Conservation (phyloP, 192 early-diverging fungal species). For the Coemansia sp. region DNA sequence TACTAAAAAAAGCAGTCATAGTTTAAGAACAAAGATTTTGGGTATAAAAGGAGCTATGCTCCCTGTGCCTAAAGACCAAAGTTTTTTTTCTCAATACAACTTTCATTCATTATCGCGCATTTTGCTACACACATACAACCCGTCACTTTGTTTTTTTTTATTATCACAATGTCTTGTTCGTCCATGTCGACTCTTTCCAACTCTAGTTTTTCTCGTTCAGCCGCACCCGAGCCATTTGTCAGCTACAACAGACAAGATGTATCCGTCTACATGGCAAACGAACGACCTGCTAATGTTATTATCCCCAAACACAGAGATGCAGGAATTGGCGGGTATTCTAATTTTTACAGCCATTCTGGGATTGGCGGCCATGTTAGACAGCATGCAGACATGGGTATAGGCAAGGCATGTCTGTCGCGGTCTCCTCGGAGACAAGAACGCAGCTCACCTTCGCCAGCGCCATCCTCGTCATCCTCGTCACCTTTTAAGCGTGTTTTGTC, state of each 20-base stretch:
- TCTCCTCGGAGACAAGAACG: background rate
- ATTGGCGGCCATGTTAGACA: constrained; percentile 25
- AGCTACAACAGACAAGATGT: background rate
- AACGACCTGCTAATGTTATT: constrained; percentile 1
- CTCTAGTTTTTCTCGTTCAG: background rate
- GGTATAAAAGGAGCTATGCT: no score
- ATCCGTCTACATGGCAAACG: background rate
- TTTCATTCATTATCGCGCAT: no score
- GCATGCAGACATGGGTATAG: constrained; percentile 24
- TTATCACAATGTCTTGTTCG: background rate
- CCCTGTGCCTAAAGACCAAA: no score
- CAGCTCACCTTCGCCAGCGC: background rate
- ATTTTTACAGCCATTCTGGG: constrained; percentile 8
- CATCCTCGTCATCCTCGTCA: background rate
- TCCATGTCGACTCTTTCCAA: background rate
- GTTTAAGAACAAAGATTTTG: no score
- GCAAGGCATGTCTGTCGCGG: constrained; percentile 24
- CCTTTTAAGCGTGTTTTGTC: constrained; percentile 8
- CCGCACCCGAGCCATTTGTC: background rate
- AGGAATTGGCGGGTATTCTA: constrained; percentile 27
- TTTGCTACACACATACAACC: no score
- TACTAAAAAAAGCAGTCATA: no score
- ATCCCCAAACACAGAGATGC: constrained; percentile 16
- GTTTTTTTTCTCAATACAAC: no score
- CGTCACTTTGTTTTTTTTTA: no score